These are phyloP conservation scores for Hypoxylon fuscum DNA, from an alignment of 495 filamentous ascomycete species.

Conservation along the genomic window DNA sequence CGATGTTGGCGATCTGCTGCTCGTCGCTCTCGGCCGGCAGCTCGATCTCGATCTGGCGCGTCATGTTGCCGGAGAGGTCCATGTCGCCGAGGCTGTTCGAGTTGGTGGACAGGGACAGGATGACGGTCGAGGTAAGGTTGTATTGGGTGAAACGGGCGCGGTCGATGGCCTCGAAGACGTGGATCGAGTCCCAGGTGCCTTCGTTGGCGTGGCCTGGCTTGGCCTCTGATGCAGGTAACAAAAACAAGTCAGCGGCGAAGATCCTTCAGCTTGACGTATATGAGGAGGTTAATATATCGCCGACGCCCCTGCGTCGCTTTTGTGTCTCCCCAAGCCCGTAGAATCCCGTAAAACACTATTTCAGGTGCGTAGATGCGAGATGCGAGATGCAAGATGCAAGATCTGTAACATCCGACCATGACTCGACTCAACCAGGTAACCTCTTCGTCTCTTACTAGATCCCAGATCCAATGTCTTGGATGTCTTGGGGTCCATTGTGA, in stretches of 20 bases:
- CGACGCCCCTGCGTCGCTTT: conserved; percentile 24
- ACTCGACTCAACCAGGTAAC: not conserved
- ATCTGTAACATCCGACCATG: conserved; percentile 36
- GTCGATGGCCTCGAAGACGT: conserved; percentile 96
- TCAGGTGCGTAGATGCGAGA: conserved; percentile 25
- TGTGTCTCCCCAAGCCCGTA: conserved; percentile 40
- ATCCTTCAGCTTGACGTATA: conserved; percentile 10
- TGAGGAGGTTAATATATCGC: conserved; percentile 29
- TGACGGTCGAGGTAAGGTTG: conserved; percentile 97
- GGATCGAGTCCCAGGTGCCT: conserved; percentile 97
- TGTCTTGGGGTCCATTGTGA: conserved; percentile 8
- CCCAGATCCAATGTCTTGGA: conserved; percentile 26
- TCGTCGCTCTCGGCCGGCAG: conserved; percentile 88
- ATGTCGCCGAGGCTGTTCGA: conserved; percentile 82
- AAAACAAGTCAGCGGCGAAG: conserved; percentile 18
- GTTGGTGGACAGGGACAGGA: conserved; percentile 81
- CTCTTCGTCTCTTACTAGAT: conserved; percentile 11
- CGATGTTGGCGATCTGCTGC: conserved; percentile 95
- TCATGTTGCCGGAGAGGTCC: conserved; percentile 97
- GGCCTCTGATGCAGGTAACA: conserved; percentile 45
- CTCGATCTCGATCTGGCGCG: conserved; percentile 91
- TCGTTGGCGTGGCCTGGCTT: conserved; percentile 73
- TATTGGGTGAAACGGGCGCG: conserved; percentile 91
- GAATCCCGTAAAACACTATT: no score
- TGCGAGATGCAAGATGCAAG: conserved; percentile 35